Conservation (phyloP, 495 filamentous ascomycete genomes). For the Penicillium riverlandense region DNA sequence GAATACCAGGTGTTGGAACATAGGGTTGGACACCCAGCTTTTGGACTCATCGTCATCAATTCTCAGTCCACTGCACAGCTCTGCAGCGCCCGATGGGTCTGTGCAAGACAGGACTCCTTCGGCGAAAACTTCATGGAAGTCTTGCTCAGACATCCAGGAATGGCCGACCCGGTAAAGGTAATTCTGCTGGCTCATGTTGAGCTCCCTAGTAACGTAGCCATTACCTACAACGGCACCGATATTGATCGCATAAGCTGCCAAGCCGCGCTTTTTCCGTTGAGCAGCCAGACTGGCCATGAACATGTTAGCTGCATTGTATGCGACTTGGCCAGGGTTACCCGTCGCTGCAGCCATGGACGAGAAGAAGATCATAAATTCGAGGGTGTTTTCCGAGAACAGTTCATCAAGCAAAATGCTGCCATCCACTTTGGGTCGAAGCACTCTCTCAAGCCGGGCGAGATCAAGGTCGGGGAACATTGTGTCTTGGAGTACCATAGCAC, state of each 20-base stretch:
- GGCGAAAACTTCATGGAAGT: slow-evolving; percentile 53
- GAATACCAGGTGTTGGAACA: slow-evolving; percentile 14
- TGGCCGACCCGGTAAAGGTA: slow-evolving; percentile 16
- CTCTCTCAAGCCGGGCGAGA: slow-evolving; percentile 38
- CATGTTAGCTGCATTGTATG: slow-evolving; percentile 52
- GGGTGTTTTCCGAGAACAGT: slow-evolving; percentile 25
- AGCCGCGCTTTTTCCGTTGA: slow-evolving; percentile 23
- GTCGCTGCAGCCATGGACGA: slow-evolving; percentile 23
- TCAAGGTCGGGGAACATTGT: slow-evolving; percentile 49
- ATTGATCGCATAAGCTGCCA: slow-evolving; percentile 43
- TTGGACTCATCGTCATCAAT: slow-evolving; percentile 19
- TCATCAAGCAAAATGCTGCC: slow-evolving; percentile 23
- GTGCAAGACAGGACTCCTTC: slow-evolving; percentile 40
- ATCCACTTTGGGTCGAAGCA: slow-evolving; percentile 47
- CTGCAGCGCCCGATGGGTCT: not conserved
- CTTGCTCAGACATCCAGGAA: slow-evolving; percentile 49
- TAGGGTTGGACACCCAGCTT: slow-evolving; percentile 25
- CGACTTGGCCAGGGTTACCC: slow-evolving; percentile 39
- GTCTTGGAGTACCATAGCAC: slow-evolving; percentile 41
- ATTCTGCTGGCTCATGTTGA: slow-evolving; percentile 16
- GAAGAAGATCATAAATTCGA: slow-evolving; percentile 40
- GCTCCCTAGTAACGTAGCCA: slow-evolving; percentile 39
- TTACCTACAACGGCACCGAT: slow-evolving; percentile 52
- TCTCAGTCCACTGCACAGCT: slow-evolving; percentile 13
- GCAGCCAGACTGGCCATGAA: slow-evolving; percentile 40